Conservation (phyloP, 768 basidiomycete species). For the Hericium rajendrae region DNA sequence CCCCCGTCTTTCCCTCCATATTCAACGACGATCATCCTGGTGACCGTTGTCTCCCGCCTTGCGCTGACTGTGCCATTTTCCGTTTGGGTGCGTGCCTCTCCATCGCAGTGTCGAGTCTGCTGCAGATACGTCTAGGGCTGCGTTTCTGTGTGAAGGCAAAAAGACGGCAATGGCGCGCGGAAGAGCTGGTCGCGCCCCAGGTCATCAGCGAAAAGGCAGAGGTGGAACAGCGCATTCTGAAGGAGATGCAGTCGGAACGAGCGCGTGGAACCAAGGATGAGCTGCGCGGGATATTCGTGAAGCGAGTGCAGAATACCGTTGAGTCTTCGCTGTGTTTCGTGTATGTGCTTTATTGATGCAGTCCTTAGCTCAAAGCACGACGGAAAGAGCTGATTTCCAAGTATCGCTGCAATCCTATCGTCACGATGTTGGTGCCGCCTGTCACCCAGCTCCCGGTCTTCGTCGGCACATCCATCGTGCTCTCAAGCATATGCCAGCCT, state of each 20-base stretch:
- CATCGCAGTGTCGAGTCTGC: background rate
- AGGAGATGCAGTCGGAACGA: slow-evolving; percentile 6
- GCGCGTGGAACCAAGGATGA: slow-evolving; percentile 12
- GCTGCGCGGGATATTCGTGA: slow-evolving; percentile 2
- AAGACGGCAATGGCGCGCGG: slow-evolving; percentile 17
- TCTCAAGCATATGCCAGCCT: slow-evolving; percentile 43
- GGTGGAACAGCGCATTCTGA: slow-evolving; percentile 7
- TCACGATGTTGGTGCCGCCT: slow-evolving; percentile 51
- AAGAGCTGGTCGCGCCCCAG: slow-evolving; percentile 18
- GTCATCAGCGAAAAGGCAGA: slow-evolving; percentile 9
- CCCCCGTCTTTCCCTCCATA: slow-evolving; percentile 63
- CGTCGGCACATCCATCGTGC: slow-evolving; percentile 49
- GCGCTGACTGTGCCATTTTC: slow-evolving; percentile 56
- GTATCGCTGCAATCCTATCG: slow-evolving; percentile 46
- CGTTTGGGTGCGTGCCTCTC: slow-evolving; percentile 52
- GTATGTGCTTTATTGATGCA: background rate
- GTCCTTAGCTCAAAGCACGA: slow-evolving; percentile 38
- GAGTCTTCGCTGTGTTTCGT: background rate
- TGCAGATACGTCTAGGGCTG: background rate
- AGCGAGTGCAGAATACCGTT: slow-evolving; percentile 10
- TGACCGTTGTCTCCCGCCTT: slow-evolving; percentile 52
- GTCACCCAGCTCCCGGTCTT: slow-evolving; percentile 68
- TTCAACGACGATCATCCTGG: slow-evolving; percentile 64
- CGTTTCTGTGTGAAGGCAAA: slow-evolving; percentile 12
- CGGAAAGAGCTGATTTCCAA: slow-evolving; percentile 51